Evolutionary conservation across 768 basidiomycete genomes (phyloP), one percentile per base, ranked within the genome.

Genomic region (Sarcomyxa edulis): DNA sequence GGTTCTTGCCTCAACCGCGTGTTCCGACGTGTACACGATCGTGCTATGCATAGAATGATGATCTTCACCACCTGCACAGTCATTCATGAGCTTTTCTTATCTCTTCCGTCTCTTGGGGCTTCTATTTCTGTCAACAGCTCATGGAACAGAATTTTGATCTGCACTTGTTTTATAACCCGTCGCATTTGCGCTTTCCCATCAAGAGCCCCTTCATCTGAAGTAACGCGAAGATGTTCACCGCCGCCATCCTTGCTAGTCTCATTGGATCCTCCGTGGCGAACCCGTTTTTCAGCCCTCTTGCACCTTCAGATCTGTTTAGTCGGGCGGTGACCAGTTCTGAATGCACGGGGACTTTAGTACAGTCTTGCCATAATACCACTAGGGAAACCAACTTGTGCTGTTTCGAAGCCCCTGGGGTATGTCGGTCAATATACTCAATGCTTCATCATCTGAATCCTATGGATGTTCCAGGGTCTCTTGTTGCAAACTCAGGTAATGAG

Each of bases 331-430:
- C n/a, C n/a, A n/a, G 10, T n/a, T 36, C 35, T 5, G 22, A 23
- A 6, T 49, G 48, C 42, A 33, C 44, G 16, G 31, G 23, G 2
- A 27, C 33, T 5, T 29, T 19, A 3, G 5, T 27, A 6, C 24
- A 32, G 3, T 52, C 51, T 4, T 52, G 51, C 37, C 32, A 23
- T 28, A 49, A 52, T 31, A 49, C 32, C 7, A 42, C 41, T 7
- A 42, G 9, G 15, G 42, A 40, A 10, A 7, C n/a, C n/a, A 30
- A 47, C 28, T 35, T 42, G 11, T 52, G 51, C 42, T 52, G 51
- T 22, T 50, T 49, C n/a, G 51, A 52, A 32, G 25, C 46, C 11
- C 51, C 48, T 14, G 48, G 48, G 35, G 51, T 50, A 40, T 31
- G 28, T 43, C 12, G 7, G 1, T 45, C 12, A 8, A 16, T 11